These are phyloP conservation scores for Bisporella sp. DNA, from an alignment of 2,329 filamentous ascomycete species.

Conservation along the genomic window DNA sequence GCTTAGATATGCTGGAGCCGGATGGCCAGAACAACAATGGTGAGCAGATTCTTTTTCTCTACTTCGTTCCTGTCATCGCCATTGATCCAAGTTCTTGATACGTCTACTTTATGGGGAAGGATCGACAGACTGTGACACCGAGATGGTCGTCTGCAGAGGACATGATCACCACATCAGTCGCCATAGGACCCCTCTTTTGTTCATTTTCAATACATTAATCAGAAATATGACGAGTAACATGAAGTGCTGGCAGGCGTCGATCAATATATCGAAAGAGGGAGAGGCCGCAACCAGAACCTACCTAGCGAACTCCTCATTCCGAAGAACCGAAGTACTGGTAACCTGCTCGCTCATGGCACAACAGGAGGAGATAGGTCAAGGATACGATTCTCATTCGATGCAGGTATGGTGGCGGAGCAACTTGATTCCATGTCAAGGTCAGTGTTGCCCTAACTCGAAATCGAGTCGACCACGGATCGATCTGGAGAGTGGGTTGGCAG, in stretches of 20 bases:
- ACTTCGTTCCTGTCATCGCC: constrained; percentile 1
- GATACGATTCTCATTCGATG: constrained; percentile 73
- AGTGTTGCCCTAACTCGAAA: constrained; percentile 26
- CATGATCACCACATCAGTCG: not conserved
- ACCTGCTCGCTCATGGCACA: constrained; percentile 37
- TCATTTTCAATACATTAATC: not conserved
- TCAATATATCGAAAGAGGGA: constrained; percentile 11
- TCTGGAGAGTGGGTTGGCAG: no score
- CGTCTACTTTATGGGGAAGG: constrained; percentile 9
- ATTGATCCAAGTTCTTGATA: constrained; percentile 6
- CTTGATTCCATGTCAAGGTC: constrained; percentile 71
- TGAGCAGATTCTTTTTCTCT: constrained; percentile 9
- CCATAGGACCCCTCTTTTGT: not conserved
- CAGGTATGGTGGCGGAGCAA: constrained; percentile 39
- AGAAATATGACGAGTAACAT: no score
- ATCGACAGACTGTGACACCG: not conserved
- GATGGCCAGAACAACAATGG: constrained; percentile 26
- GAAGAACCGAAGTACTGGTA: constrained; percentile 61
- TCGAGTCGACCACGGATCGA: no score
- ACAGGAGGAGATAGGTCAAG: constrained; percentile 46
- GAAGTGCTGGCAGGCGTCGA: constrained; percentile 16
- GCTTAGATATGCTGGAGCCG: constrained; percentile 24
- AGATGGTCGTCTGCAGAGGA: not conserved
- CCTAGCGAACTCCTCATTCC: constrained; percentile 36
- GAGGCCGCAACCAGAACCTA: constrained; percentile 12